These are phyloP conservation scores for Acer negundo DNA, from an alignment of 345 rosid species.

Conservation along the genomic window DNA sequence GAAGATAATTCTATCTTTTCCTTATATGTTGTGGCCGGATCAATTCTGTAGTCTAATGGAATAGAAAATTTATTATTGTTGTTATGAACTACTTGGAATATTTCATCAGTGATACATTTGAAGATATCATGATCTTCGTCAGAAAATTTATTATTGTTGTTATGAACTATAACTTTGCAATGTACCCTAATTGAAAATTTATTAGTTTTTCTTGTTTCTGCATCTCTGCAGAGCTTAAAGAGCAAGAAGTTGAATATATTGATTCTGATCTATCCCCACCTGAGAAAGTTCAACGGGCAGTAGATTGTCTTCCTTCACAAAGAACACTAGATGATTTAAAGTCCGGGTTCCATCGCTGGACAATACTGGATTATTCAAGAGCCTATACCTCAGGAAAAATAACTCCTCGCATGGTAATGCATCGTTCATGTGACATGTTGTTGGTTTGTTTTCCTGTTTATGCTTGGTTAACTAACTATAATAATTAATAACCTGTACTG, in stretches of 20 bases:
- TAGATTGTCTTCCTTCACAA: slow-evolving; percentile 38
- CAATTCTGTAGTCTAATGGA: too few species aligned
- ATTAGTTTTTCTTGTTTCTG: not conserved
- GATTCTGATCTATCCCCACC: slow-evolving; percentile 38
- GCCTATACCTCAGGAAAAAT: slow-evolving; percentile 52
- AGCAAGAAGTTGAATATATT: slow-evolving; percentile 40
- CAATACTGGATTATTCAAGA: slow-evolving; percentile 51
- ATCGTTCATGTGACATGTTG: not conserved
- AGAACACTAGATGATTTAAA: slow-evolving; percentile 6
- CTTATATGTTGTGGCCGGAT: too few species aligned
- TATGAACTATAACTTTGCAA: too few species aligned
- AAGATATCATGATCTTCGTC: not conserved
- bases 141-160: too few species aligned
- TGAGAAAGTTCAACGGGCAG: slow-evolving; percentile 47
- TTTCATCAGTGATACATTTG: not conserved
- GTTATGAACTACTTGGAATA: too few species aligned
- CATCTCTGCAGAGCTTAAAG: slow-evolving; percentile 40
- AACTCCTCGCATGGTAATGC: slow-evolving; percentile 52
- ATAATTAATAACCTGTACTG: too few species aligned
- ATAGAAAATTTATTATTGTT: too few species aligned
- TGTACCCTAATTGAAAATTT: too few species aligned
- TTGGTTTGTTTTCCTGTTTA: too few species aligned
- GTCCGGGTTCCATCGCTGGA: slow-evolving; percentile 43
- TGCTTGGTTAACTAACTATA: not conserved
- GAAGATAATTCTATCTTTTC: too few species aligned